phyloP scores from a whole-genome alignment of 2,329 filamentous ascomycete genomes.

The Stagonosporopsis cucurbitacearum region DNA sequence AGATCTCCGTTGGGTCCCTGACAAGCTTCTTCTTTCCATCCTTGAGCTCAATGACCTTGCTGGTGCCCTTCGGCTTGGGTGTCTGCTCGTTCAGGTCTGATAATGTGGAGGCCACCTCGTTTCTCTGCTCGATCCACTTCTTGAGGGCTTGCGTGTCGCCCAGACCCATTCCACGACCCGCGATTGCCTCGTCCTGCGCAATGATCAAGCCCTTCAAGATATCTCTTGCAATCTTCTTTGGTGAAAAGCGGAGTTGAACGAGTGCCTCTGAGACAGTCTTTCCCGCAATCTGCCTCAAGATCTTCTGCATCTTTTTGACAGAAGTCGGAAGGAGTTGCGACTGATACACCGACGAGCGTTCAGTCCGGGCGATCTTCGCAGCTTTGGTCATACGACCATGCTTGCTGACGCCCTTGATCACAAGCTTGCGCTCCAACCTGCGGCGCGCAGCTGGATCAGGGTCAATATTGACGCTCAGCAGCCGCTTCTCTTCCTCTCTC shows the following conservation, averaged over 20 bases:
- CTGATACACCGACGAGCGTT: slow-evolving; percentile 65
- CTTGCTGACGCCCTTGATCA: slow-evolving; percentile 75
- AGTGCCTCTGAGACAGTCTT: slow-evolving; percentile 96
- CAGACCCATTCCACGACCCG: slow-evolving; percentile 84
- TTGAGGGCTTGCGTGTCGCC: slow-evolving; percentile 36
- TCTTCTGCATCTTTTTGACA: slow-evolving; percentile 86
- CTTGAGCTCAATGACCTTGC: slow-evolving; percentile 67
- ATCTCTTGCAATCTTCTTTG: slow-evolving; percentile 88
- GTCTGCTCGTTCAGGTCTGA: slow-evolving; percentile 19
- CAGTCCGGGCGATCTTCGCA: slow-evolving; percentile 71
- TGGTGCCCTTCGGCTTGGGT: slow-evolving; percentile 53
- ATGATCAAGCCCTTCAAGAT: slow-evolving; percentile 79
- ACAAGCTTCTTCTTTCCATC: slow-evolving; percentile 76
- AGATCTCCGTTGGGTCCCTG: slow-evolving; percentile 78
- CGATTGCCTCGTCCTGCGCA: slow-evolving; percentile 81
- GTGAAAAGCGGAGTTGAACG: slow-evolving; percentile 91
- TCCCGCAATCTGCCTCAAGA: slow-evolving; percentile 87
- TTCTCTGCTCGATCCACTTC: slow-evolving; percentile 29
- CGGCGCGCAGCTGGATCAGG: slow-evolving; percentile 75
- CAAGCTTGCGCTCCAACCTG: slow-evolving; percentile 83
- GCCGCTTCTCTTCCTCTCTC: slow-evolving; percentile 56
- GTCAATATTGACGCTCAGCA: slow-evolving; percentile 65
- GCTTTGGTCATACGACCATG: slow-evolving; percentile 70
- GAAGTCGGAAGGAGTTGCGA: slow-evolving; percentile 81
- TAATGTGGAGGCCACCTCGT: slow-evolving; percentile 15